These are phyloP conservation scores for Aureobasidium zeae DNA, from an alignment of 2,329 filamentous ascomycete species.

Conservation along the genomic window DNA sequence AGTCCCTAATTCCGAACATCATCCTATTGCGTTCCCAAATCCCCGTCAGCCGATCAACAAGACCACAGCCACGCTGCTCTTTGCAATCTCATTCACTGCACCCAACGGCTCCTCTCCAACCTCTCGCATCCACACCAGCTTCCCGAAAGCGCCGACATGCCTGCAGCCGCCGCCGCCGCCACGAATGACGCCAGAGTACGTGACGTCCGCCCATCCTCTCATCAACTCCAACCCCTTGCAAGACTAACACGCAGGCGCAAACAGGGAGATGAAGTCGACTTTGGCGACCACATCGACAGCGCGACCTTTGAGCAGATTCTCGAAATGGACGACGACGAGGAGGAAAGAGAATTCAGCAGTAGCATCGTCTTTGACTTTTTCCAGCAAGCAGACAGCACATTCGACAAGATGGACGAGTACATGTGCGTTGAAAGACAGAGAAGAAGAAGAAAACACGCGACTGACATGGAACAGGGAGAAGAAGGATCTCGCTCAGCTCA, in stretches of 20 bases:
- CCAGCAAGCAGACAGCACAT: constrained; percentile 79
- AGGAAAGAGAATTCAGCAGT: constrained; percentile 76
- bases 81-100: not conserved
- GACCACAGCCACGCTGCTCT: constrained; percentile 2
- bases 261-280: constrained; percentile 47
- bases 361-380: constrained; percentile 90
- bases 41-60: constrained; percentile 4
- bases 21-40: not conserved
- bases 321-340: constrained; percentile 92
- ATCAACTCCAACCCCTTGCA: not conserved
- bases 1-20: not conserved
- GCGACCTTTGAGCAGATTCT: constrained; percentile 87
- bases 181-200: constrained; percentile 18
- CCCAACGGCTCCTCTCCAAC: not conserved
- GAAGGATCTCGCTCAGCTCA: constrained; percentile 64
- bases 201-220: not conserved
- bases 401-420: constrained; percentile 69
- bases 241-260: not conserved
- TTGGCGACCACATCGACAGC: constrained; percentile 68
- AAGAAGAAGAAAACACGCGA: not conserved
- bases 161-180: too few relatives aligned
- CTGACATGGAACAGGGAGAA: constrained; percentile 43
- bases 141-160: not conserved
- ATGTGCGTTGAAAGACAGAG: constrained; percentile 53
- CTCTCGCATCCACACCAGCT: not conserved